A percentile compares a stretch with the other conserved stretches of the same genome.
Conservation (phyloP, 2,329 filamentous ascomycete species). For the Nigrograna mackinnonii region DNA sequence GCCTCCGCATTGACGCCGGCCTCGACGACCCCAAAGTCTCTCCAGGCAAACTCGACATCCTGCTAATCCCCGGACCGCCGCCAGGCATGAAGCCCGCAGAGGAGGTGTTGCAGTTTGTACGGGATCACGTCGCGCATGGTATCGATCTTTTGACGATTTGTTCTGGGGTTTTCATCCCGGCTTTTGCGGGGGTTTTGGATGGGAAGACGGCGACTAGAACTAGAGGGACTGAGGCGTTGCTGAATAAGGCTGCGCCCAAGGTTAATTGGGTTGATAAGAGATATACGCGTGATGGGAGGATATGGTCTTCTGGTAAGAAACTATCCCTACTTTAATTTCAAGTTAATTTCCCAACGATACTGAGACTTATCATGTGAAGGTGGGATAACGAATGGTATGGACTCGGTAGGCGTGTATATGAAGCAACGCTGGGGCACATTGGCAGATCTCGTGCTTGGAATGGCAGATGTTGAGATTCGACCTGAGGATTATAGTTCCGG, state of each 20-base stretch:
- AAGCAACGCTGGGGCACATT: conserved; percentile 22
- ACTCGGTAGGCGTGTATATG: conserved; percentile 20
- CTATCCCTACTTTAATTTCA: neutral
- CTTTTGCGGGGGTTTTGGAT: conserved; percentile 18
- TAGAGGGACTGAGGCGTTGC: conserved; percentile 8
- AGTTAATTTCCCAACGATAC: neutral
- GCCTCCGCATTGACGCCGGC: conserved; percentile 29
- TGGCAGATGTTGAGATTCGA: conserved; percentile 38
- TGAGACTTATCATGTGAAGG: conserved; percentile 7
- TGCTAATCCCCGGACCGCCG: conserved; percentile 43
- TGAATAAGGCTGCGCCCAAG: conserved; percentile 13
- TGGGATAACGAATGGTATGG: conserved; percentile 24
- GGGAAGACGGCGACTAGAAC: conserved; percentile 18
- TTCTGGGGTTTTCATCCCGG: conserved; percentile 18
- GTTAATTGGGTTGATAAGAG: conserved; percentile 19
- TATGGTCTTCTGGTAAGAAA: conserved; percentile 21
- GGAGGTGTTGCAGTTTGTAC: conserved; percentile 34
- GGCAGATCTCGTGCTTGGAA: conserved; percentile 34
- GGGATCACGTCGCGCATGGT: conserved; percentile 28
- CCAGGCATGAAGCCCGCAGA: conserved; percentile 28
- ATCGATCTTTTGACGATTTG: conserved; percentile 20
- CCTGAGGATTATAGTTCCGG: conserved; percentile 19
- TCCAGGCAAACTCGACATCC: conserved; percentile 40
- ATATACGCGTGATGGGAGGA: conserved; percentile 14
- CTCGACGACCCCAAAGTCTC: conserved; percentile 30